Evolutionary conservation across 2,329 filamentous ascomycete species (phyloP), one percentile per base, ranked within the genome.

Genomic region (Zopfia rhizophila): DNA sequence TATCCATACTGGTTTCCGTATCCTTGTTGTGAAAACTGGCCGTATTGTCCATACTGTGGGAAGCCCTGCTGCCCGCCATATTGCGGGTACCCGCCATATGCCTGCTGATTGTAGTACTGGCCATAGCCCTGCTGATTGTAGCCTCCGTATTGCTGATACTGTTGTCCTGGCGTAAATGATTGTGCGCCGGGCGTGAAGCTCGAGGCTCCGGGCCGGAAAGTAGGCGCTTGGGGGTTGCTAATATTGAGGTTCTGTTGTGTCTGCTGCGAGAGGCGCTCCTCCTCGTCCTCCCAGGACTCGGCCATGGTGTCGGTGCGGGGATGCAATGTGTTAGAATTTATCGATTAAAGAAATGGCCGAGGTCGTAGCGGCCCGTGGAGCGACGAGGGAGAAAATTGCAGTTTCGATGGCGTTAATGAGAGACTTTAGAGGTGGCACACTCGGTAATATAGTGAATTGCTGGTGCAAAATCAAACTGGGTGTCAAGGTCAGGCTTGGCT

Each of bases 271-370:
- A 96, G 84, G 71, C 90, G 74, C 56, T 83, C 88, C 64, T 92
- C 88, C 79, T 96, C 91, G 77, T 97, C 92, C 90, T 94, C 97
- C 53, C 91, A 96, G 74, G 91, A 89, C 73, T 92, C 86, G 63
- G 92, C 88, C 91, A 96, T 96, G 41, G 46, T 63, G 67, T 38
- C 45, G 50, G 54, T 58, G 55, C 42, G 59, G 51, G 36, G 45
- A 17, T 36, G 56, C 46, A 22, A 25, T 13, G 3, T 19, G 12
- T 32, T 27, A 27, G 13, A 21, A 3, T 16, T 7, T 18, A 13
- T 25, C 7, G 35, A 22, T 38, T 7, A 25, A 25, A 27, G n/a
- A n/a, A 27, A 27, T 8, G n/a, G 24, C n/a, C n/a, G n/a, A n/a
- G 8, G 24, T 27, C 24, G n/a, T 8, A 27, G 8, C n/a, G n/a